These are phyloP conservation scores for Flaveria floridana DNA, from an alignment of 140 eudicot genomes.

Conservation along the genomic window DNA sequence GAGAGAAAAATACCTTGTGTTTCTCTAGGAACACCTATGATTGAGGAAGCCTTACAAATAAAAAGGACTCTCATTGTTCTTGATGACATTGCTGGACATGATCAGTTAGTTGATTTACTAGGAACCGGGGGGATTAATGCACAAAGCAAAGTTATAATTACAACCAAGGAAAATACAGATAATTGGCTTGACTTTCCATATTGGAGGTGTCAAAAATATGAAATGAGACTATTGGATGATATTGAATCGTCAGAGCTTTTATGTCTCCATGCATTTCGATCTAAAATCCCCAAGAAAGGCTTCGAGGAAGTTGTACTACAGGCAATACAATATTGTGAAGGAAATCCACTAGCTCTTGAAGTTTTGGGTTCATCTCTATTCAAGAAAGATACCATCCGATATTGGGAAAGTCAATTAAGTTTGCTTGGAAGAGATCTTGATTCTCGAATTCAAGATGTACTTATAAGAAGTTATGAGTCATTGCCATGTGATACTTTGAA, in stretches of 20 bases:
- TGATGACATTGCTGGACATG: constrained; percentile 30
- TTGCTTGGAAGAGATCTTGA: no score
- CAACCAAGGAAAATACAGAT: constrained; percentile 22
- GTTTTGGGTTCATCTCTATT: constrained; percentile 29
- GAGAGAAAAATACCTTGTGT: background rate
- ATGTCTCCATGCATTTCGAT: no score
- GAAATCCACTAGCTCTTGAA: constrained; percentile 37
- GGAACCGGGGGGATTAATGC: constrained; percentile 27
- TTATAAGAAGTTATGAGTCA: no score
- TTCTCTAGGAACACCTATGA: constrained; percentile 10
- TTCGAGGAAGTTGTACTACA: constrained; percentile 1
- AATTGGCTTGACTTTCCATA: background rate
- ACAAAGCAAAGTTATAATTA: constrained; percentile 32
- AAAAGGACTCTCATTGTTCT: constrained; percentile 37
- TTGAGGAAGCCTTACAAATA: constrained; percentile 16
- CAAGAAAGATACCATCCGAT: background rate
- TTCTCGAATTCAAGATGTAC: no score
- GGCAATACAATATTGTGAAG: constrained; percentile 26
- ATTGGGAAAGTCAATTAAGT: no score
- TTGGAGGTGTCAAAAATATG: constrained; percentile 1
- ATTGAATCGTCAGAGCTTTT: no score
- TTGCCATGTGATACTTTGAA: no score
- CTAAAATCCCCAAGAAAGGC: background rate
- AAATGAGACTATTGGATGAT: background rate
- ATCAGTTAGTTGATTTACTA: constrained; percentile 25